Percentiles rank a stretch among this genome's conserved stretches.
These are phyloP conservation scores for Candida broadrunensis DNA, from an alignment of 805 yeast genomes.

Conservation along the genomic window DNA sequence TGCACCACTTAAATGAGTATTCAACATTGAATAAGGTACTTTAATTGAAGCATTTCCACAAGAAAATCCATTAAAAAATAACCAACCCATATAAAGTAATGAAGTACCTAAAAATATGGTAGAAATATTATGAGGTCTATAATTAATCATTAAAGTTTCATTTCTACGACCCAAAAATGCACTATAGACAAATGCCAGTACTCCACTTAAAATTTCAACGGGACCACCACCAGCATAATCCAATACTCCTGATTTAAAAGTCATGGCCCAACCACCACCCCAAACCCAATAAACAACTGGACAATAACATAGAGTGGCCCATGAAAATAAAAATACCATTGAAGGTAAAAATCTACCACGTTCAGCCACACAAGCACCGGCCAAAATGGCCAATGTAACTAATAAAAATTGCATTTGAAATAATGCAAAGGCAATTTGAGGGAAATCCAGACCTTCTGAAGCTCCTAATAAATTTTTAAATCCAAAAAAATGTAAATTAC, in stretches of 20 bases:
- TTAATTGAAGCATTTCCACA: conserved; percentile 78
- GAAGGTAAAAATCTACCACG: conserved; percentile 87
- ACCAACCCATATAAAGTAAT: conserved; percentile 92
- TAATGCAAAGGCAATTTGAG: conserved; percentile 79
- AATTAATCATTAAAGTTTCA: conserved; percentile 76
- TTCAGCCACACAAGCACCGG: conserved; percentile 86
- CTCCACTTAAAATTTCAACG: conserved; percentile 89
- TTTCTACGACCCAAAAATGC: conserved; percentile 75
- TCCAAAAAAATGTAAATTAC: conserved; percentile 81
- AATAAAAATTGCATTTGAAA: conserved; percentile 91
- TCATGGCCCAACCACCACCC: conserved; percentile 92
- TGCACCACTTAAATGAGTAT: conserved; percentile 85
- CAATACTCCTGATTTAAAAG: conserved; percentile 76
- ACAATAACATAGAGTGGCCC: conserved; percentile 91
- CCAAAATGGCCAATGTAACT: conserved; percentile 87
- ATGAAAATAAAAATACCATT: conserved; percentile 74
- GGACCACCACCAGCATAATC: conserved; percentile 99
- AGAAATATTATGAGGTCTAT: conserved; percentile 93
- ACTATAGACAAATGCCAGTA: conserved; percentile 85
- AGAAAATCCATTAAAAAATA: conserved; percentile 91
- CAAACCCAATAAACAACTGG: conserved; percentile 97
- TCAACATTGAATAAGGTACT: conserved; percentile 87
- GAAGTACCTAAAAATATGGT: conserved; percentile 86
- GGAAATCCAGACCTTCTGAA: conserved; percentile 48
- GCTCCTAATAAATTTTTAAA: conserved; percentile 64